Conservation (phyloP, 1,284 basidiomycete genomes). For the Schizophyllum amplum region DNA sequence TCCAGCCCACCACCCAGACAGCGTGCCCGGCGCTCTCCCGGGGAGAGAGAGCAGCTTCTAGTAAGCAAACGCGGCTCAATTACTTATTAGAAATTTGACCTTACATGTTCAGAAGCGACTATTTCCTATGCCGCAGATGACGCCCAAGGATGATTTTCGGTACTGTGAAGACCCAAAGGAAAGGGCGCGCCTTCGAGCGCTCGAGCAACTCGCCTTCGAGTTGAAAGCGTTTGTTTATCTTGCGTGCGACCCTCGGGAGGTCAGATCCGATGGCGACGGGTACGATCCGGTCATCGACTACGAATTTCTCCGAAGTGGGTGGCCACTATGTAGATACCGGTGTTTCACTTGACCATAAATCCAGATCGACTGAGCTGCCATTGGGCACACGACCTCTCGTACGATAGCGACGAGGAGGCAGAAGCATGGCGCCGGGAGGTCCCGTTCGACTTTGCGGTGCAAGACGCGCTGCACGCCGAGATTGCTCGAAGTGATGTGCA, state of each 20-base stretch:
- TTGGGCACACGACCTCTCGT: too few species aligned
- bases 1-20: too few species aligned
- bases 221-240: neutral
- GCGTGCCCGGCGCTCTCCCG: too few species aligned
- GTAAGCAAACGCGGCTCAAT: too few species aligned
- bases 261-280: neutral
- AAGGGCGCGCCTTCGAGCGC: neutral
- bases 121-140: neutral
- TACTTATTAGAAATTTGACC: too few species aligned
- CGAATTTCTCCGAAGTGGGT: neutral
- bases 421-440: too few species aligned
- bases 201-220: neutral
- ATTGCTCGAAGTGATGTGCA: neutral
- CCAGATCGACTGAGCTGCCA: neutral
- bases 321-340: neutral
- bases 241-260: neutral
- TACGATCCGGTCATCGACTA: neutral
- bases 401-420: neutral
- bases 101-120: neutral
- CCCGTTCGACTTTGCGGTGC: neutral
- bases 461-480: neutral
- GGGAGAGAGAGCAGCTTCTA: too few species aligned
- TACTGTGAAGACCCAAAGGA: neutral
- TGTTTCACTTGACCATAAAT: neutral
- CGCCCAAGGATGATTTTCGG: neutral